Conservation (phyloP, 2,329 filamentous ascomycete genomes). For the Colletotrichum paranaense region DNA sequence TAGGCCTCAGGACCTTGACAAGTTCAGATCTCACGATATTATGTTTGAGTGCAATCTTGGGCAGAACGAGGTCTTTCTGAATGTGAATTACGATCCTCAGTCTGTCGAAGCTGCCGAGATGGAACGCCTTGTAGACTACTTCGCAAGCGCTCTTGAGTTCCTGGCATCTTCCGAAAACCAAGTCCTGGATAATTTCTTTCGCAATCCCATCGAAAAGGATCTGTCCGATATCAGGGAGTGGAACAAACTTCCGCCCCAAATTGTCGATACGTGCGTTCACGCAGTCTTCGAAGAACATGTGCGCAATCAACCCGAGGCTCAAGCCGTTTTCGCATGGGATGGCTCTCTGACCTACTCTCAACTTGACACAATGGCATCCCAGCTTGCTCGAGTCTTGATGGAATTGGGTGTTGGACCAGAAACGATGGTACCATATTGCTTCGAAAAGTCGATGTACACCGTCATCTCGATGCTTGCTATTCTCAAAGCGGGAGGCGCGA, state of each 20-base stretch:
- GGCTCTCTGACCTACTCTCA: constrained; percentile 37
- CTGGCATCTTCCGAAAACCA: background rate
- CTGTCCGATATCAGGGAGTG: background rate
- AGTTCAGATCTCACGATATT: constrained; percentile 25
- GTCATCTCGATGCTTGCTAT: constrained; percentile 44
- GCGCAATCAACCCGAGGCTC: background rate
- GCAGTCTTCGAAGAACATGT: background rate
- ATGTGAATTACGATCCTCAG: constrained; percentile 15
- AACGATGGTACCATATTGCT: constrained; percentile 41
- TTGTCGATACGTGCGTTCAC: constrained; percentile 8
- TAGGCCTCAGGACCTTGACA: constrained; percentile 25
- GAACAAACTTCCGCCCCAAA: background rate
- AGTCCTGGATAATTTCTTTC: background rate
- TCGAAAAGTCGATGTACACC: constrained; percentile 43
- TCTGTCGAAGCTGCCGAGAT: background rate
- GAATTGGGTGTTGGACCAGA: constrained; percentile 37
- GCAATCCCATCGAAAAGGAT: background rate
- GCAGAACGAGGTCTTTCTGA: background rate
- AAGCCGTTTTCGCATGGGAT: constrained; percentile 39
- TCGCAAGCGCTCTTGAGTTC: constrained; percentile 16
- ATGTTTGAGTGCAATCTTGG: constrained; percentile 26
- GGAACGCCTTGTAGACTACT: constrained; percentile 17
- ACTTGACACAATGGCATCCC: constrained; percentile 35
- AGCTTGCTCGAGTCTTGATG: constrained; percentile 33
- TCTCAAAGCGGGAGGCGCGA: constrained; percentile 46